phyloP scores from a whole-genome alignment of 805 yeast species.

The Priceomyces carsonii region DNA sequence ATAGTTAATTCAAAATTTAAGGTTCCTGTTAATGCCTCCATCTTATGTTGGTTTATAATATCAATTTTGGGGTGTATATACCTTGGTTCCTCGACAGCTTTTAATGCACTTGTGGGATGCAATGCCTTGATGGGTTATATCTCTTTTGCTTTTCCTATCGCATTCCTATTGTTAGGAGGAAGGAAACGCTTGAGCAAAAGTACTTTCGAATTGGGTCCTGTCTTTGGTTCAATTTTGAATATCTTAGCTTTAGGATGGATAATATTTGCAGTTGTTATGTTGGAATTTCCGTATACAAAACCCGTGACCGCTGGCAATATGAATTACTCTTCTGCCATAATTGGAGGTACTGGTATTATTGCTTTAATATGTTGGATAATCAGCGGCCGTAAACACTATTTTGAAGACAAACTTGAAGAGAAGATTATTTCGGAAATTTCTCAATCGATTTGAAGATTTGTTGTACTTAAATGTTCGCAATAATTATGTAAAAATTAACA shows the following conservation, averaged over 20 bases:
- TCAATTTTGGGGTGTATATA: conserved; percentile 27
- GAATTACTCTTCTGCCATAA: conserved; percentile 23
- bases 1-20: conserved; percentile 20
- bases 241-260: conserved; percentile 18
- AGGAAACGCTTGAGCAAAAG: neutral
- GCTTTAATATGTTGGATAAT: conserved; percentile 20
- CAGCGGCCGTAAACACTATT: conserved; percentile 14
- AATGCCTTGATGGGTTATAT: conserved; percentile 30
- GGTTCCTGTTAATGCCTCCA: conserved; percentile 23
- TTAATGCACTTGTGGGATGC: conserved; percentile 32
- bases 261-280: conserved; percentile 19
- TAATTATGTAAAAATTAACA: no score
- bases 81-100: conserved; percentile 28
- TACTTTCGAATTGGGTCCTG: conserved; percentile 13
- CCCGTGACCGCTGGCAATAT: conserved; percentile 18
- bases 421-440: no score
- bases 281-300: conserved; percentile 13
- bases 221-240: conserved; percentile 16
- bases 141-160: conserved; percentile 30
- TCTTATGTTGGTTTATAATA: conserved; percentile 21
- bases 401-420: no score
- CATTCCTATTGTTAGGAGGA: conserved; percentile 14
- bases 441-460: no score
- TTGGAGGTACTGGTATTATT: conserved; percentile 17
- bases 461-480: no score